Base-by-base conservation (phyloP, 2,329 filamentous ascomycete species). In the Orbilia brochopaga region DNA sequence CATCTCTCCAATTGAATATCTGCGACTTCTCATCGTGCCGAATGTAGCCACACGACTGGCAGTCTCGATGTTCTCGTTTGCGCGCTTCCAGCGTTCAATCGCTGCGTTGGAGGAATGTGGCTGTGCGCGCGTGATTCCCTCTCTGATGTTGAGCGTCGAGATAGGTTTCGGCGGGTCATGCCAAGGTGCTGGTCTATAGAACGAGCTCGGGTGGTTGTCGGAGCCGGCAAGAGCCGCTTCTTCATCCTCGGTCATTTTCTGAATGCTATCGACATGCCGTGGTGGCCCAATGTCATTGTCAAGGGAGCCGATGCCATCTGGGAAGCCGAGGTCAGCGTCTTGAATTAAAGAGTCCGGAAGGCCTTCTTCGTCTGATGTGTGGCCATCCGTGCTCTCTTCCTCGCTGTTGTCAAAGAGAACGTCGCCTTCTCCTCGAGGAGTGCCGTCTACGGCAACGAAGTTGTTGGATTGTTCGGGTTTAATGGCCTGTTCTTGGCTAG, bases 91-190 rank as follows among this genome's bases (percentile, higher is more conserved):
- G 37, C 79, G 79, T 77, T 79, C 79, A 74, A 84, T 84, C 7
- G 83, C 83, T 24, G 82, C 81, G 60, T 82, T 83, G 0, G 83
- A 81, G 1, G 82, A 83, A 35, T 78, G 75, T 17, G 82, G 82
- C 62, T 83, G 82, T 44, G 80, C 81, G 30, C 76, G 76, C 11
- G 77, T 79, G 11, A 76, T 74, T 4, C 77, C 77, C n/a, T 78
- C 78, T 2, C 77, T 59, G 13, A 78, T 75, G 37, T 79, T 74
- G 2, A 77, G 74, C 19, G 80, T 80, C 8, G 77, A 76, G 76
- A 83, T 82, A 24, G 77, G 76, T 79, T 79, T 81, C 23, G 79
- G 79, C 21, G 78, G 76, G 15, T 74, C 62, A n/a, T 67, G 50
- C 64, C 54, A 72, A 7, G 55, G 73, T 77, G 40, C 79, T 58